Evolutionary conservation across 192 early-diverging fungal species (phyloP).

Genomic region (Linnemannia zychae): DNA sequence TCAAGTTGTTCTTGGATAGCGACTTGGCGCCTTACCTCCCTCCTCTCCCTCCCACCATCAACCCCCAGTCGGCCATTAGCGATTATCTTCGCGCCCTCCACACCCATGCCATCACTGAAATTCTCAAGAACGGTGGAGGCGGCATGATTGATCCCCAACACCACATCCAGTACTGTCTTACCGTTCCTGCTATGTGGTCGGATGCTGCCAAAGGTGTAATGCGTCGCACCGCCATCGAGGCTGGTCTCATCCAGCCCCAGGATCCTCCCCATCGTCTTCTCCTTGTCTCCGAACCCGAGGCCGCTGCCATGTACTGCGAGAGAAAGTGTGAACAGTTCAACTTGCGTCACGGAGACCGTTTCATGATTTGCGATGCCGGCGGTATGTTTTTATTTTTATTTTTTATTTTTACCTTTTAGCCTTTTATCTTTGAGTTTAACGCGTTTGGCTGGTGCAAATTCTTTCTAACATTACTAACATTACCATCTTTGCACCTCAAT

Average conservation of each 20-base stretch:
- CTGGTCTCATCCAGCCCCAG: conserved; percentile 60
- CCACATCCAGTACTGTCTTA: conserved; percentile 58
- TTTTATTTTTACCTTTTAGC: not conserved
- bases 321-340: conserved; percentile 62
- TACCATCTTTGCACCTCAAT: not conserved
- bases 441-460: too few species aligned
- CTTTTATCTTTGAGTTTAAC: not conserved
- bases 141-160: conserved; percentile 47
- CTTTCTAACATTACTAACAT: too few species aligned
- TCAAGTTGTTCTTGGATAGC: conserved; percentile 59
- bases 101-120: conserved; percentile 54
- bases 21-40: conserved; percentile 55
- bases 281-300: conserved; percentile 66
- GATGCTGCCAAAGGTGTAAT: conserved; percentile 68
- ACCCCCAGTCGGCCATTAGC: conserved; percentile 40
- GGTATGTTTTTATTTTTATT: conserved; percentile 17
- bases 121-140: conserved; percentile 57
- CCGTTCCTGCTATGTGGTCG: conserved; percentile 69
- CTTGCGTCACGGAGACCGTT: conserved; percentile 54
- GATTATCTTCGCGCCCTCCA: conserved; percentile 57
- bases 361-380: conserved; percentile 59
- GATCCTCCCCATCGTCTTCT: conserved; percentile 63
- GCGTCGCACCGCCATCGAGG: conserved; percentile 67
- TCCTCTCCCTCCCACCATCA: conserved; percentile 53
- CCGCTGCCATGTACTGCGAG: conserved; percentile 70